Base-by-base conservation (phyloP, 305 asterid species). In the Rubia peregrina region DNA sequence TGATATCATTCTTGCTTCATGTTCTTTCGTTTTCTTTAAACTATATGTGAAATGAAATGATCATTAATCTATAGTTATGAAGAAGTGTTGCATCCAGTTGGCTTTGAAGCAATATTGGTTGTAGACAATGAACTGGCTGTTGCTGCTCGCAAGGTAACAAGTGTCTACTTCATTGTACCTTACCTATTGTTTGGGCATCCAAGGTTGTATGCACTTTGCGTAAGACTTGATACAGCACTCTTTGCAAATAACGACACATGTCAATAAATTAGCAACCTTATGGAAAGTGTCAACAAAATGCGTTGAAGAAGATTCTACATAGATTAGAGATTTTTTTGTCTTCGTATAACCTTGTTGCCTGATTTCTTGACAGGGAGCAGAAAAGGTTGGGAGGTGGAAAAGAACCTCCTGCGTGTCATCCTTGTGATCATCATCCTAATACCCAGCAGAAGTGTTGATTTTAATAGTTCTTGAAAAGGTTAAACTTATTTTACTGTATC, bases 341-440 rank as follows among this genome's bases (percentile, higher is more conserved):
- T 51, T 21, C 7, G 59, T 51, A 5, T 66, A 43, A 66, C 14
- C 24, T 7, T 5, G 22, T 12, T 60, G 9, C 65, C 74, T 57
- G 41, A 53, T 77, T 55, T 46, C 53, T 40, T 80, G 67, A 75
- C 86, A 89, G 96, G 96, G 91, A 71, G 76, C 80, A 71, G 96
- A 89, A 78, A 89, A 84, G 77, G 73, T 87, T 10, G 96, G 87
- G 72, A 82, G 89, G 83, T 89, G 95, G 92, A 85, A 79, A 73
- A 80, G 83, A 79, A 51, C 76, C 3, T 12, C 24, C 13, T 5
- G 56, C 65, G 75, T 51, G 46, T 78, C 92, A 69, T 76, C 77
- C 13, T 61, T 89, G 33, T 89, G 86, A 83, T 68, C 42, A 68
- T 71, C 14, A 53, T 38, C 53, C 51, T 38, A 13, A 5, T 13